Percentiles rank a stretch among this genome's conserved stretches.
Conservation (phyloP, 2,329 filamentous ascomycete species). For the Aspergillus unguis region DNA sequence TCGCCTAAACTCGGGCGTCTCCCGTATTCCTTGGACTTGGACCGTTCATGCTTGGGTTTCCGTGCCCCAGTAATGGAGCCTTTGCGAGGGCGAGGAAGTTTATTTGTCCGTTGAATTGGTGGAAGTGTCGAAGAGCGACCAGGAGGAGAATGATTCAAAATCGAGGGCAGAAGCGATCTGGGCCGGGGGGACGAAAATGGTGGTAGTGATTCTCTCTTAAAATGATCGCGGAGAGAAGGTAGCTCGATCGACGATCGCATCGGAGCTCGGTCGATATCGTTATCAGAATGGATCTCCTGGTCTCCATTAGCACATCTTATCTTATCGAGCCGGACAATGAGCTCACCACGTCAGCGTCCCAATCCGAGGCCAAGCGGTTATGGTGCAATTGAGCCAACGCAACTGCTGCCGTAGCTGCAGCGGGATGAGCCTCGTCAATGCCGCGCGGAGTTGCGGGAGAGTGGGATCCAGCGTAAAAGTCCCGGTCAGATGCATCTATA, state of each 20-base stretch:
- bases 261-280: slow-evolving; percentile 61
- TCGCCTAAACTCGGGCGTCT: slow-evolving; percentile 71
- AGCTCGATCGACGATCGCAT: slow-evolving; percentile 67
- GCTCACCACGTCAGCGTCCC: slow-evolving; percentile 74
- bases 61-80: slow-evolving; percentile 75
- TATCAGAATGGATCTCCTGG: slow-evolving; percentile 70
- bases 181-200: slow-evolving; percentile 59
- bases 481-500: slow-evolving; percentile 58
- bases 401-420: slow-evolving; percentile 74
- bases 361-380: slow-evolving; percentile 71
- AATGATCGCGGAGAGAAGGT: slow-evolving; percentile 64
- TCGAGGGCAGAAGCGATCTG: slow-evolving; percentile 77
- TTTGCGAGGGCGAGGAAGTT: slow-evolving; percentile 72
- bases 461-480: slow-evolving; percentile 66
- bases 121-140: slow-evolving; percentile 85
- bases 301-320: slow-evolving; percentile 5
- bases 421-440: slow-evolving; percentile 65
- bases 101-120: slow-evolving; percentile 71
- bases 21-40: slow-evolving; percentile 70
- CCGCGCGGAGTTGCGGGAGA: slow-evolving; percentile 66
- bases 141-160: slow-evolving; percentile 73
- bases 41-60: slow-evolving; percentile 75
- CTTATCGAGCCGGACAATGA: background rate
- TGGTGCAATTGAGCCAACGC: slow-evolving; percentile 81
- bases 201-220: slow-evolving; percentile 72